Evolutionary conservation across 176 grass and related monocot species (phyloP).

Genomic region (Paspalum vaginatum): DNA sequence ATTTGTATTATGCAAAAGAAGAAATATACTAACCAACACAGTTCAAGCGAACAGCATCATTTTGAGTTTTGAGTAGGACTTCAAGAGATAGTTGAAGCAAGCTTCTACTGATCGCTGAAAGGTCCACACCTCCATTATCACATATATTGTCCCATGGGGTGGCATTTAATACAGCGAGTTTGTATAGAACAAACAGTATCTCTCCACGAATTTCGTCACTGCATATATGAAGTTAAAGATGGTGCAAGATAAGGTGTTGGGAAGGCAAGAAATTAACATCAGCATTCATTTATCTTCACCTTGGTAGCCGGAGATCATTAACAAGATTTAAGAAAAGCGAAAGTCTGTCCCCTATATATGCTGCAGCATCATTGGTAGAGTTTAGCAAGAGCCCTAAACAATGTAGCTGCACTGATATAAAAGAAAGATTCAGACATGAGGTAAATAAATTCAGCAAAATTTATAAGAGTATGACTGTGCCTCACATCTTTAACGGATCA

Average conservation of each 20-base stretch:
- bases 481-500: conserved; percentile 27
- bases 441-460: conserved; percentile 38
- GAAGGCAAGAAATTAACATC: conserved; percentile 25
- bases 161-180: conserved; percentile 63
- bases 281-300: conserved; percentile 51
- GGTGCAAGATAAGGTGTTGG: conserved; percentile 6
- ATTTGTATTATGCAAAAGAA: conserved; percentile 2
- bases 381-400: conserved; percentile 79
- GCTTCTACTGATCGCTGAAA: conserved; percentile 45
- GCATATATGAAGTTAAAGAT: conserved; percentile 52
- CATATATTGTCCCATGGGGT: conserved; percentile 72
- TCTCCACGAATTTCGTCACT: conserved; percentile 90
- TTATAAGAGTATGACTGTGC: conserved; percentile 20
- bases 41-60: conserved; percentile 82
- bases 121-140: conserved; percentile 44
- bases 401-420: conserved; percentile 61
- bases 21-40: conserved; percentile 76
- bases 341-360: conserved; percentile 65
- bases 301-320: conserved; percentile 72
- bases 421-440: conserved; percentile 43
- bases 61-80: conserved; percentile 90
- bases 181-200: conserved; percentile 88
- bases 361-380: conserved; percentile 56
- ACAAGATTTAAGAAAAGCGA: conserved; percentile 83
- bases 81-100: conserved; percentile 71